These are phyloP conservation scores for Botrytis cinerea DNA, from an alignment of 2,329 filamentous ascomycete species.

Conservation along the genomic window DNA sequence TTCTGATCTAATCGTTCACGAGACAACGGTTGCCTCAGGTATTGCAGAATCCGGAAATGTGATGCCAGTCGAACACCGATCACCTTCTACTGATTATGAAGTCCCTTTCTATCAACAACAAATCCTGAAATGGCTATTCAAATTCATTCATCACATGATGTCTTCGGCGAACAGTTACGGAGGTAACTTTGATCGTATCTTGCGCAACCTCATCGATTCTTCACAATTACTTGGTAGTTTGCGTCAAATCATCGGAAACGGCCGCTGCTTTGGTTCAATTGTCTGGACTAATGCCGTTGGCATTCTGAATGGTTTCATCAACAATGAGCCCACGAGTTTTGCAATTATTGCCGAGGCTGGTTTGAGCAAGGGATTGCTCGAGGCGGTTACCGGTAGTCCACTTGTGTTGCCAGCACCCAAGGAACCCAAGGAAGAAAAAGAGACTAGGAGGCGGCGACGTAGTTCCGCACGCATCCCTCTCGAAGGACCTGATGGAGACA, in stretches of 20 bases:
- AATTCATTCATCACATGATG: slow-evolving; percentile 96
- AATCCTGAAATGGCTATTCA: slow-evolving; percentile 89
- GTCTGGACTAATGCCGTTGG: slow-evolving; percentile 95
- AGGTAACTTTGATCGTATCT: slow-evolving; percentile 82
- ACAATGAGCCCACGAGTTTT: slow-evolving; percentile 98
- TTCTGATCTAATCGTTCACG: slow-evolving; percentile 79
- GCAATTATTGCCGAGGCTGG: slow-evolving; percentile 93
- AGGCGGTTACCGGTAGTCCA: slow-evolving; percentile 67
- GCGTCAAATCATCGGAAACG: slow-evolving; percentile 78
- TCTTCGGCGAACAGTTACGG: slow-evolving; percentile 67
- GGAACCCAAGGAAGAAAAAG: slow-evolving; percentile 26
- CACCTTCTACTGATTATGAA: slow-evolving; percentile 85
- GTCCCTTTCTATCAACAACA: slow-evolving; percentile 94
- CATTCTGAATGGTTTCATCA: slow-evolving; percentile 93
- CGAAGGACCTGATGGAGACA: not conserved
- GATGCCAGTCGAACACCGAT: slow-evolving; percentile 71
- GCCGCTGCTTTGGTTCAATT: slow-evolving; percentile 79
- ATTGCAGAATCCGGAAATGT: slow-evolving; percentile 69
- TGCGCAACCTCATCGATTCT: slow-evolving; percentile 93
- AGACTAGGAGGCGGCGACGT: slow-evolving; percentile 7
- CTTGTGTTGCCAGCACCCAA: slow-evolving; percentile 41
- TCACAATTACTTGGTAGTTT: slow-evolving; percentile 79
- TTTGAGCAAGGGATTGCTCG: slow-evolving; percentile 81
- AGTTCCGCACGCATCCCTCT: slow-evolving; percentile 14
- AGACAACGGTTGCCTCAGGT: slow-evolving; percentile 70